phyloP scores from a whole-genome alignment of 2,329 filamentous ascomycete genomes.

The Botrytis byssoidea region DNA sequence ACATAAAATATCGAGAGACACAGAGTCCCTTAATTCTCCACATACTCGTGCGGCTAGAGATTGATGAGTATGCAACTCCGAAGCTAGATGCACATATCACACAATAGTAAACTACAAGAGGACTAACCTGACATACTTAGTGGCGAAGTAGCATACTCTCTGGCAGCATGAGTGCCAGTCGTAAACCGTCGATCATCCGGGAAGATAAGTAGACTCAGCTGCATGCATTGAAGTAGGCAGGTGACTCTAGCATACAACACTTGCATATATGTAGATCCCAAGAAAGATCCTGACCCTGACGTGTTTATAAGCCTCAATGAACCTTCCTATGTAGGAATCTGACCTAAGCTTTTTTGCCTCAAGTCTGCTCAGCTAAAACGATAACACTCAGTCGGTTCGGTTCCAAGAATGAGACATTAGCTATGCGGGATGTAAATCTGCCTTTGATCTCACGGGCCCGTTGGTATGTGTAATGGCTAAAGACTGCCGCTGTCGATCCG shows the following conservation, averaged over 20 bases:
- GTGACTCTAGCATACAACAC: background rate
- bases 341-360: background rate
- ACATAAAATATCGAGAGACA: background rate
- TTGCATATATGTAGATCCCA: background rate
- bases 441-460: background rate
- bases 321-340: background rate
- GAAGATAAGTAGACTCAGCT: background rate
- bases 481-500: background rate
- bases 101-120: background rate
- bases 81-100: background rate
- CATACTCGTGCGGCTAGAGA: background rate
- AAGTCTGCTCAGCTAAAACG: background rate
- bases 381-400: background rate
- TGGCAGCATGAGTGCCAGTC: background rate
- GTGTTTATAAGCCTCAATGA: background rate
- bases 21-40: background rate
- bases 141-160: background rate
- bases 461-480: background rate
- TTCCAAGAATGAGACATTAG: background rate
- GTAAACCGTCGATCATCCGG: background rate
- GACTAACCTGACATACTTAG: background rate
- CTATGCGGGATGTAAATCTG: background rate
- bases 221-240: background rate
- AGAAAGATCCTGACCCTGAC: background rate
- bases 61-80: background rate